phyloP scores from a whole-genome alignment of 1,139 yeast genomes.

The Magnusiomyces sp. region DNA sequence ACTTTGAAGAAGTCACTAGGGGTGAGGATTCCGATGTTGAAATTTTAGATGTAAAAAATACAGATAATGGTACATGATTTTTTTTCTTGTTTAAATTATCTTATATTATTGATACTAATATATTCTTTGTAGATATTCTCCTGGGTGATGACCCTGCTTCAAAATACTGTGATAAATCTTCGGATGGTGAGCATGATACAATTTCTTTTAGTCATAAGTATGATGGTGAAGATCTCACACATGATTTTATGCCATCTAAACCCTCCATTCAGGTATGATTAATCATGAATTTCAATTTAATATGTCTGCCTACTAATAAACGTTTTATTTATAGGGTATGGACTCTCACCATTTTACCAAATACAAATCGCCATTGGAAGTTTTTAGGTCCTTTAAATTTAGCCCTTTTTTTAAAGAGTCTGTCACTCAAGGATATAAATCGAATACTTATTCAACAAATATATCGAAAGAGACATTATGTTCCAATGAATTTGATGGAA shows the following conservation, averaged over 20 bases:
- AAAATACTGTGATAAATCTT: background rate
- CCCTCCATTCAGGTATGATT: background rate
- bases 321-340: too few species aligned
- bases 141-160: background rate
- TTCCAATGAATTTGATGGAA: conserved; percentile 20
- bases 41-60: conserved; percentile 5
- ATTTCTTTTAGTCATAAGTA: too few species aligned
- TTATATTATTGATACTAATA: background rate
- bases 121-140: background rate
- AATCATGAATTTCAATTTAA: too few species aligned
- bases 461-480: conserved; percentile 23
- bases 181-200: background rate
- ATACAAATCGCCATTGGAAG: conserved; percentile 25
- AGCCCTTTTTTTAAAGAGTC: conserved; percentile 24
- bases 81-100: background rate
- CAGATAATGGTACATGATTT: background rate
- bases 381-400: conserved; percentile 25
- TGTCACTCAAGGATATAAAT: conserved; percentile 20
- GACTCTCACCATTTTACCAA: conserved; percentile 14
- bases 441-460: conserved; percentile 24
- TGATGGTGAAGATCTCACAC: background rate
- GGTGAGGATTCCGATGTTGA: conserved; percentile 10
- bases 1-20: background rate
- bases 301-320: too few species aligned
- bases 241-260: background rate